phyloP scores from a whole-genome alignment of 1,139 yeast species.

The Zygotorulaspora mrakii region DNA sequence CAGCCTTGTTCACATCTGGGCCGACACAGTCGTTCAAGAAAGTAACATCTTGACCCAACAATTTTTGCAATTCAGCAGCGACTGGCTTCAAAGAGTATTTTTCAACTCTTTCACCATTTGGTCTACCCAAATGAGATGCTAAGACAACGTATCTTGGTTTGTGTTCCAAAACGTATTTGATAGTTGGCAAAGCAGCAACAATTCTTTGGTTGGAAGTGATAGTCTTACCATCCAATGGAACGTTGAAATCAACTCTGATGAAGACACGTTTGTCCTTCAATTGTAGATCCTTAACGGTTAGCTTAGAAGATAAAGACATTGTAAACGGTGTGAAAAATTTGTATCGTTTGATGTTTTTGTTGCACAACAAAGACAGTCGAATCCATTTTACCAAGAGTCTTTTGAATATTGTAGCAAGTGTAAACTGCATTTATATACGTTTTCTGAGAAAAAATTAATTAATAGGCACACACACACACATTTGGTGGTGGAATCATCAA shows the following conservation, averaged over 20 bases:
- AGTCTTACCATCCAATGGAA: constrained; percentile 90
- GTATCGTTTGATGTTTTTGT: constrained; percentile 10
- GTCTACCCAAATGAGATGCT: constrained; percentile 97
- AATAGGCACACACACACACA: neutral
- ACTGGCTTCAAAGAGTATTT: constrained; percentile 92
- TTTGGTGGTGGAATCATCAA: constrained; percentile 3
- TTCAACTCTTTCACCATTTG: constrained; percentile 80
- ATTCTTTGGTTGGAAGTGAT: constrained; percentile 98
- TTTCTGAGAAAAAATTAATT: constrained; percentile 1
- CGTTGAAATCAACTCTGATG: constrained; percentile 96
- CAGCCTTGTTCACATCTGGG: constrained; percentile 72
- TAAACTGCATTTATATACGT: constrained; percentile 2
- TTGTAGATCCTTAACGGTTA: constrained; percentile 84
- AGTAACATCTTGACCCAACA: constrained; percentile 65
- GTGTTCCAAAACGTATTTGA: constrained; percentile 84
- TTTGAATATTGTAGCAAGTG: neutral
- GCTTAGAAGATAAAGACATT: constrained; percentile 90
- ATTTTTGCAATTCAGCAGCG: constrained; percentile 74
- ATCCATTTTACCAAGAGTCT: neutral
- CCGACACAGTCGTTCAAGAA: constrained; percentile 91
- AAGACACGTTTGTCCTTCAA: constrained; percentile 87
- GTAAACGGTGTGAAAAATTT: constrained; percentile 12
- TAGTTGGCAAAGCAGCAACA: constrained; percentile 96
- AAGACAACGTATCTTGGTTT: constrained; percentile 84
- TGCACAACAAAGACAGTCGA: constrained; percentile 12